Percentiles rank a stretch among this genome's conserved stretches.
Evolutionary conservation across 164 flowering plant genomes (phyloP).

Genomic region (Annona squamosa): DNA sequence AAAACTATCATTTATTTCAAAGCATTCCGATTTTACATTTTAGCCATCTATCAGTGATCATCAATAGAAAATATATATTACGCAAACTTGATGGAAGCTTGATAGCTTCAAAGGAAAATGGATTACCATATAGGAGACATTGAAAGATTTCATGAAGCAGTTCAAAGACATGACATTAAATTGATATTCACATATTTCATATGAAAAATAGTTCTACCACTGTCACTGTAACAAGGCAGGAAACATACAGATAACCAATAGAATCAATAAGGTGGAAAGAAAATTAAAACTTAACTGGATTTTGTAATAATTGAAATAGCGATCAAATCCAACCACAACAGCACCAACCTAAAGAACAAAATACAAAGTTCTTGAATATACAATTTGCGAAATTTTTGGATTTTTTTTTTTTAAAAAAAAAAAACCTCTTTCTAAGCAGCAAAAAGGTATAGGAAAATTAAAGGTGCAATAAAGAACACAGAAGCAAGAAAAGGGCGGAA

Average conservation of each 20-base stretch:
- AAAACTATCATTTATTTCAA: too few species aligned
- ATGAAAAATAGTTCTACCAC: too few species aligned
- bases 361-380: slow-evolving; percentile 10
- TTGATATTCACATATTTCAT: neutral
- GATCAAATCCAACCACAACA: slow-evolving; percentile 98
- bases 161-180: neutral
- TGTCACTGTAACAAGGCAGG: neutral
- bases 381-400: neutral
- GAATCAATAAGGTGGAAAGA: neutral
- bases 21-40: neutral
- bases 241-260: neutral
- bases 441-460: neutral
- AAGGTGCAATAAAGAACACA: neutral
- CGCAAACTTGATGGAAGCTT: neutral
- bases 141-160: neutral
- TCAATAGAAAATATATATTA: too few species aligned
- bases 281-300: slow-evolving; percentile 59
- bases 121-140: neutral
- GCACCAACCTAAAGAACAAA: slow-evolving; percentile 75
- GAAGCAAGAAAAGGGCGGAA: slow-evolving; percentile 9
- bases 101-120: neutral
- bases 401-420: neutral
- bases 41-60: neutral
- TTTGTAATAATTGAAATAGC: slow-evolving; percentile 92
- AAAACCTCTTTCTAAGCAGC: neutral